These are phyloP conservation scores for Colletotrichum melonis DNA, from an alignment of 2,329 filamentous ascomycete species.

Conservation along the genomic window DNA sequence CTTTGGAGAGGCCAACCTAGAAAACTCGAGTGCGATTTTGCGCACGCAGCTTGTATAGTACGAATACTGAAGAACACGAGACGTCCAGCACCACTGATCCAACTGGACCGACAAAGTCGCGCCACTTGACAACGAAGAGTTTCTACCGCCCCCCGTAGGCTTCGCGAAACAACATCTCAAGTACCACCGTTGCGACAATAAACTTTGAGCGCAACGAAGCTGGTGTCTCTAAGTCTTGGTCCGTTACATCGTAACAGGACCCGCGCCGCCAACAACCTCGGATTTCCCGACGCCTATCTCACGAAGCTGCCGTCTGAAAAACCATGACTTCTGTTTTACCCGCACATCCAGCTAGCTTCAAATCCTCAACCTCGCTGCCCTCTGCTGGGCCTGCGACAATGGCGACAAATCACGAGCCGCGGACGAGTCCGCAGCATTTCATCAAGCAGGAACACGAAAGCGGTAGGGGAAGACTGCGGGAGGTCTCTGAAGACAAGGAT, in stretches of 20 bases:
- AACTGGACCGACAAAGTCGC: background rate
- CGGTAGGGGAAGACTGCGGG: slow-evolving; percentile 54
- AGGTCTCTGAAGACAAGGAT: slow-evolving; percentile 55
- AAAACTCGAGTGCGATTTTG: slow-evolving; percentile 19
- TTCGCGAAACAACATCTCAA: background rate
- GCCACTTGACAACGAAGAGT: background rate
- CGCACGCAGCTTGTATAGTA: slow-evolving; percentile 1
- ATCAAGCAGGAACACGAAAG: slow-evolving; percentile 53
- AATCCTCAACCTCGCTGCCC: slow-evolving; percentile 50
- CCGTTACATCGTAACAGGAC: slow-evolving; percentile 18
- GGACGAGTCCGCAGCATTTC: slow-evolving; percentile 48
- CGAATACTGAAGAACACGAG: background rate
- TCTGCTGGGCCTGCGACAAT: slow-evolving; percentile 53
- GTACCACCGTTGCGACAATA: background rate
- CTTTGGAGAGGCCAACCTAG: slow-evolving; percentile 43
- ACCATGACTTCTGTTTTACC: slow-evolving; percentile 56
- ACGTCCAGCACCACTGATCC: slow-evolving; percentile 2
- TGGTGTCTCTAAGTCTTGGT: slow-evolving; percentile 10
- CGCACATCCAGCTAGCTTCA: slow-evolving; percentile 52
- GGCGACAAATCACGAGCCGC: slow-evolving; percentile 54
- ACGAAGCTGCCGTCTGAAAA: slow-evolving; percentile 6
- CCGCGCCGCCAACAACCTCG: background rate
- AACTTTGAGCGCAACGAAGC: background rate
- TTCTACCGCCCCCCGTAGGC: background rate
- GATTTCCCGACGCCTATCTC: slow-evolving; percentile 11